Evolutionary conservation across 2,329 filamentous ascomycete genomes (phyloP), one percentile per base, ranked within the genome.

Genomic region (Phyllosticta paracitricarpa): DNA sequence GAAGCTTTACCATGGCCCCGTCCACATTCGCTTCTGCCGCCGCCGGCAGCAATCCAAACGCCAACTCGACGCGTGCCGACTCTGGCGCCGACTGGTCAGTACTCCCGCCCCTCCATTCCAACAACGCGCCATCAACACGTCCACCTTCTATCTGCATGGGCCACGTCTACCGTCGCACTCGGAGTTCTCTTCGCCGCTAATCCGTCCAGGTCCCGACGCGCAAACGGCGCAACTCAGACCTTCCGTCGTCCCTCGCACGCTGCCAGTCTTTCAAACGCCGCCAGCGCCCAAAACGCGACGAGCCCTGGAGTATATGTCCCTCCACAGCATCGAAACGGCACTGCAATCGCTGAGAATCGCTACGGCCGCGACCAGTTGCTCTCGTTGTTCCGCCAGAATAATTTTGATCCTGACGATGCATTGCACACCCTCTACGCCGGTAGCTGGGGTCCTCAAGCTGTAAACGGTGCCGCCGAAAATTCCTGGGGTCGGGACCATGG

Each of bases 331-430:
- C 82, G 84, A 67, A 85, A 83, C 67, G 82, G 82, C 62, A 76
- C 84, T 52, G 51, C 40, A 17, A 75, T 77, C 59, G 69, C 73
- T 52, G 80, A 84, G 56, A 78, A 79, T 63, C 85, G 88, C 67
- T 96, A 95, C 75, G 85, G 84, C 65, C 89, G 87, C 73, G 89
- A 92, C 2, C 84, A 95, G 65, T 79, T 97, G 64, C 79, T 96
- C 62, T 83, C 86, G 61, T 82, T 96, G 66, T 93, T 84, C 74
- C 84, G 82, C 67, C 74, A 75, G 62, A 82, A 85, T 68, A 76
- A 78, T 64, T 79, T 82, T 66, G 78, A 78, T 52, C 78, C 80
- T 54, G 75, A 74, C 59, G 81, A 84, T 63, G 83, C 86, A 65
- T 77, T 91, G 51, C 81, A 86, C 54, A 79, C 81, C 63, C 81